Evolutionary conservation across 257 asterid genomes (phyloP).

Genomic region (Agastache rugosa): DNA sequence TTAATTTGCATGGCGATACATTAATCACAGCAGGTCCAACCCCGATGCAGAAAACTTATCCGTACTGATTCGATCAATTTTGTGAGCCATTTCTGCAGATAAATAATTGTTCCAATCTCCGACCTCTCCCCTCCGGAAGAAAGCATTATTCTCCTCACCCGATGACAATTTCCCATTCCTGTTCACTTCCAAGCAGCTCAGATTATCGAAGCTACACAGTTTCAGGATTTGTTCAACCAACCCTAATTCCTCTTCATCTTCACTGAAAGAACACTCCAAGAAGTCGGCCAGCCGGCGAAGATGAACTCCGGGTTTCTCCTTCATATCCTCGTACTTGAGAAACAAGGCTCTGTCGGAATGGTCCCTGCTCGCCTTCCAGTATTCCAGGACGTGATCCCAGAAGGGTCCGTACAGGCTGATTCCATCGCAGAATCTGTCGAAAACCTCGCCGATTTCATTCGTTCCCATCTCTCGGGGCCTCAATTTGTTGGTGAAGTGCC

Average conservation of each 20-base stretch:
- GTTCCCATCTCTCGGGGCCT: slow-evolving; percentile 22
- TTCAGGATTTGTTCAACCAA: slow-evolving; percentile 32
- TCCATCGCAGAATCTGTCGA: slow-evolving; percentile 42
- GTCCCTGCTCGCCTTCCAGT: slow-evolving; percentile 40
- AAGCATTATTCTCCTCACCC: slow-evolving; percentile 36
- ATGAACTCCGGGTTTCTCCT: slow-evolving; percentile 30
- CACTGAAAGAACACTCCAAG: slow-evolving; percentile 37
- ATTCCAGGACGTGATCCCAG: slow-evolving; percentile 46
- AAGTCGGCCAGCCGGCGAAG: slow-evolving; percentile 41
- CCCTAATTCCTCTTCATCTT: slow-evolving; percentile 39
- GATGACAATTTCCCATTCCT: slow-evolving; percentile 32
- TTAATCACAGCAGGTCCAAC: not conserved
- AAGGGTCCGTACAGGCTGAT: slow-evolving; percentile 44
- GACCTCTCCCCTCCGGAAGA: slow-evolving; percentile 41
- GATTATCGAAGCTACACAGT: slow-evolving; percentile 39
- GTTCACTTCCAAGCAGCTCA: slow-evolving; percentile 47
- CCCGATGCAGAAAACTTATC: slow-evolving; percentile 44
- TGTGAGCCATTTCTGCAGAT: slow-evolving; percentile 32
- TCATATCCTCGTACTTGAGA: slow-evolving; percentile 47
- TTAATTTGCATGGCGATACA: too few species aligned
- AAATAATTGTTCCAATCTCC: slow-evolving; percentile 51
- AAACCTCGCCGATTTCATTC: slow-evolving; percentile 15
- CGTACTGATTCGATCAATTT: slow-evolving; percentile 35
- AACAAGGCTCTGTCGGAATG: slow-evolving; percentile 31
- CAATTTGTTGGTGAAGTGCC: slow-evolving; percentile 45